Base-by-base conservation (phyloP, 768 basidiomycete species). In the Tylopilus subfusipes region DNA sequence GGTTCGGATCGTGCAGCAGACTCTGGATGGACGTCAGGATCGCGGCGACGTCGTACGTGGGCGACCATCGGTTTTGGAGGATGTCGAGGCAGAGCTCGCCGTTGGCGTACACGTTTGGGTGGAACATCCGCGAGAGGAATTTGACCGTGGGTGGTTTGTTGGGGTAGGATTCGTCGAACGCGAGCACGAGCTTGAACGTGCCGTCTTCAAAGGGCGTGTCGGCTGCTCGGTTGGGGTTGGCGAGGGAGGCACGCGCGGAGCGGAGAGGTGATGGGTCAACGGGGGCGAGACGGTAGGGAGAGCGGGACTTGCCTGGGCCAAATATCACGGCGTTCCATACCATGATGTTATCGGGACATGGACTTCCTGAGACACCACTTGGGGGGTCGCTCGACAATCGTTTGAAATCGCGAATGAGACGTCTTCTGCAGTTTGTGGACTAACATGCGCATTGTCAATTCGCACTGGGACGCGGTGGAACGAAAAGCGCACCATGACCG, bases 321-420 rank as follows among this genome's bases (percentile, higher is more conserved):
- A 99, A 98, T 58, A 99, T 99, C 53, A 99, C 97, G 2, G 97
- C 97, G 65, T 99, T 99, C 97, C 97, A 99, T 16, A 98, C 80
- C 93, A 98, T 97, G 72, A 99, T 97, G 70, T 98, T 98, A 69
- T 98, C 97, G 3, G 93, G 87, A 68, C 93, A 94, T 67, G 97
- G 96, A 65, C 93, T 95, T 14, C 96, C 97, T 5, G 93, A 95
- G 61, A 99, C 93, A 7, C 97, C 97, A 50, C 90, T 87, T 0
- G 97, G 97, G 5, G 96, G 95, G 68, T 98, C 97, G 22, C 86
- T 86, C 43, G 93, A 92, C 42, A 99, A 82, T 24, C 93, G 82
- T 75, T 97, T 98, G 76, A 99, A 98, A 75, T 99, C 97, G 54
- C 97, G 88, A 59, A 99, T 96, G 58, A 99, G 89, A 52, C 96